A percentile compares a stretch with the other conserved stretches of the same genome.
These are phyloP conservation scores for Colletotrichum tofieldiae DNA, from an alignment of 2,329 filamentous ascomycete species.

Conservation along the genomic window DNA sequence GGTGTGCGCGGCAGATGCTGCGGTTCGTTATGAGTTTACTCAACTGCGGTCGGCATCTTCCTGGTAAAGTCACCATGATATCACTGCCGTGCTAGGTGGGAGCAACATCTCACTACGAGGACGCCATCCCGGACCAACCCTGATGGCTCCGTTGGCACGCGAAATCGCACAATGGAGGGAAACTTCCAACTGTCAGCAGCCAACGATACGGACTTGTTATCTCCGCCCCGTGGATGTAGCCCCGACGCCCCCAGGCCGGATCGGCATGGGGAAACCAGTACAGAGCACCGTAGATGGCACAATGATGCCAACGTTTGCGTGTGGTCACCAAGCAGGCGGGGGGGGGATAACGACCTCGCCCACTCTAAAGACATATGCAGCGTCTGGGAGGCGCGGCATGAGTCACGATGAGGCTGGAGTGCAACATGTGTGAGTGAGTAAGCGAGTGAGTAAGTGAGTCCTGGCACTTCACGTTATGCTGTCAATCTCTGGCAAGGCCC, in stretches of 20 bases:
- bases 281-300: not conserved
- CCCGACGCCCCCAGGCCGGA: conserved; percentile 1
- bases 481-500: not conserved
- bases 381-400: not conserved
- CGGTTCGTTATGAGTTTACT: conserved; percentile 7
- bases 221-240: conserved; percentile 19
- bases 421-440: conserved; percentile 4
- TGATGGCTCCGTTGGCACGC: conserved; percentile 14
- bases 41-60: not conserved
- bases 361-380: not conserved
- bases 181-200: not conserved
- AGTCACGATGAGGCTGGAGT: conserved; percentile 2
- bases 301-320: conserved; percentile 19
- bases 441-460: not conserved
- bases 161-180: not conserved
- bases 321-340: conserved; percentile 17
- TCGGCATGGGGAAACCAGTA: not conserved
- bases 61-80: conserved; percentile 11
- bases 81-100: conserved; percentile 3
- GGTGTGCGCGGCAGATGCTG: not conserved
- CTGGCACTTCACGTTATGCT: not conserved
- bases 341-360: too few relatives aligned
- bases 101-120: conserved; percentile 6
- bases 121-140: conserved; percentile 4
- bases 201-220: conserved; percentile 21